A percentile compares a stretch with the other conserved stretches of the same genome.
Evolutionary conservation across 306 rosid genomes (phyloP).

Genomic region (Glycyrrhiza uralensis): DNA sequence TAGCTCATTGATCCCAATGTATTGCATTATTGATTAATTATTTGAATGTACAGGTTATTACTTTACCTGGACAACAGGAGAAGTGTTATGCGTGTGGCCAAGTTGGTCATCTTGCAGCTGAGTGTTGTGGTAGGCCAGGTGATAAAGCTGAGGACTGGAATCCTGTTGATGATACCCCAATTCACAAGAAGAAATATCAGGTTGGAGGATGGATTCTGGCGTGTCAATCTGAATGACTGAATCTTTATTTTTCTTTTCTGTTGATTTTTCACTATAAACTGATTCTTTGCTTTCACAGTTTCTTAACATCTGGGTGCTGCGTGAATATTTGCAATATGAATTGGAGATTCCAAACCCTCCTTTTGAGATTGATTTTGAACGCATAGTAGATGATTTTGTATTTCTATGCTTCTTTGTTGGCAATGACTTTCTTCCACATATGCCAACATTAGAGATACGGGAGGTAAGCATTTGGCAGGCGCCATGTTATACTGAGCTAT

Average conservation of each 20-base stretch:
- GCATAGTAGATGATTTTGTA: slow-evolving; percentile 82
- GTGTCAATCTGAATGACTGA: slow-evolving; percentile 18
- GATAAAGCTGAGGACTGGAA: slow-evolving; percentile 54
- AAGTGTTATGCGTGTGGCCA: slow-evolving; percentile 87
- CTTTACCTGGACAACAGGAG: slow-evolving; percentile 87
- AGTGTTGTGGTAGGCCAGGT: slow-evolving; percentile 71
- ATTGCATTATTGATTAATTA: slow-evolving; percentile 27
- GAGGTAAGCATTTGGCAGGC: slow-evolving; percentile 60
- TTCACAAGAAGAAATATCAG: slow-evolving; percentile 96
- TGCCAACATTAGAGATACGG: slow-evolving; percentile 94
- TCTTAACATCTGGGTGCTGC: slow-evolving; percentile 81
- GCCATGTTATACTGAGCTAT: slow-evolving; percentile 20
- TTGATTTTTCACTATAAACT: slow-evolving; percentile 20
- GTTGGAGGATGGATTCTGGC: slow-evolving; percentile 40
- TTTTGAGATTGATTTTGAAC: slow-evolving; percentile 71
- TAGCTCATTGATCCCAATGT: slow-evolving; percentile 27
- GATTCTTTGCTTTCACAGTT: slow-evolving; percentile 48
- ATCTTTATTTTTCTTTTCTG: slow-evolving; percentile 17
- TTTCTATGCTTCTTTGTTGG: slow-evolving; percentile 88
- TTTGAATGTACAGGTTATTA: slow-evolving; percentile 58
- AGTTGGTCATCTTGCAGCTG: slow-evolving; percentile 93
- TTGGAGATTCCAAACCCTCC: slow-evolving; percentile 72
- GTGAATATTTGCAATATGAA: slow-evolving; percentile 85
- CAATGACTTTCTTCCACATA: slow-evolving; percentile 95
- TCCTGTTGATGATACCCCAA: slow-evolving; percentile 69